Conservation (phyloP, 768 basidiomycete species). For the Sarcodon aspratus region DNA sequence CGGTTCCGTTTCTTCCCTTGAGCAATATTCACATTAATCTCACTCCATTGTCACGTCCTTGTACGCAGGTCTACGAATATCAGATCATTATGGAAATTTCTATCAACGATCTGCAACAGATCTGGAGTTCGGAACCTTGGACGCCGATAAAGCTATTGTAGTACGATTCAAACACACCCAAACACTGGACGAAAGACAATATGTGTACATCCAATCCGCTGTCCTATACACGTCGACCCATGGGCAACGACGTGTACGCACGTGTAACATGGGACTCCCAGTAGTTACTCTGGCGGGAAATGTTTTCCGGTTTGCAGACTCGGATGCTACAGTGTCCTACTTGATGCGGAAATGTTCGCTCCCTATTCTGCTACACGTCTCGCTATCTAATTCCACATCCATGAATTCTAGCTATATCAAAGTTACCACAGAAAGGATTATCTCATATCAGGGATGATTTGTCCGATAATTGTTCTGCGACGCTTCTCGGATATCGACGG, state of each 20-base stretch:
- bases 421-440: slow-evolving; percentile 47
- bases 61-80: slow-evolving; percentile 46
- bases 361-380: background rate
- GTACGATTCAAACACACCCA: slow-evolving; percentile 65
- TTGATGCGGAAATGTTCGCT: slow-evolving; percentile 67
- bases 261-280: slow-evolving; percentile 76
- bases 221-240: slow-evolving; percentile 70
- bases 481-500: slow-evolving; percentile 78
- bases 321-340: slow-evolving; percentile 71
- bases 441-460: slow-evolving; percentile 74
- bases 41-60: background rate
- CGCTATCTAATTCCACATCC: background rate
- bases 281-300: slow-evolving; percentile 80
- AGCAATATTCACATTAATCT: slow-evolving; percentile 1
- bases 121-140: slow-evolving; percentile 66
- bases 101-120: slow-evolving; percentile 57
- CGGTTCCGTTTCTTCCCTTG: slow-evolving; percentile 33
- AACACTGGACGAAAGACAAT: slow-evolving; percentile 54
- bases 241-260: slow-evolving; percentile 77
- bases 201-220: slow-evolving; percentile 79
- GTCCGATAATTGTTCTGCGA: slow-evolving; percentile 71
- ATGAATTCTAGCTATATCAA: slow-evolving; percentile 47
- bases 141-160: slow-evolving; percentile 73
- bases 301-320: slow-evolving; percentile 85
- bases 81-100: slow-evolving; percentile 66